Conservation (phyloP, 108 stramenopile species). For the Pseudonitzschia pungens region DNA sequence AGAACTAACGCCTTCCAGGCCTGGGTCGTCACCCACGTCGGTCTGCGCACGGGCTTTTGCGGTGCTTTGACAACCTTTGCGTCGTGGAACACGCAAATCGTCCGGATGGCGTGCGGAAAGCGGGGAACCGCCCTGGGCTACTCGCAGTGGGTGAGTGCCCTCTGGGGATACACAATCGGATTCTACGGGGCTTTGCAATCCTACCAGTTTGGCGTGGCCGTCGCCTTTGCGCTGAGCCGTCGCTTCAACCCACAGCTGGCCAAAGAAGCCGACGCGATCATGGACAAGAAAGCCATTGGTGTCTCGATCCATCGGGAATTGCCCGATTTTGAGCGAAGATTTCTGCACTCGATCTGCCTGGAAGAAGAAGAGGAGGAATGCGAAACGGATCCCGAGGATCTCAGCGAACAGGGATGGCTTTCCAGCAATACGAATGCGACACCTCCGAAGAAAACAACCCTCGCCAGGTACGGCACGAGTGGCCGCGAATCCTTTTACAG, state of each 20-base stretch:
- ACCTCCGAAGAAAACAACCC: background rate
- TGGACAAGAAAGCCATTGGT: constrained; percentile 12
- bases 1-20: constrained; percentile 58
- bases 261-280: background rate
- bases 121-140: constrained; percentile 1
- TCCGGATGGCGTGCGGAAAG: constrained; percentile 48
- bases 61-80: constrained; percentile 75
- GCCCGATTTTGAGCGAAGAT: constrained; percentile 12
- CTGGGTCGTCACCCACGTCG: constrained; percentile 46
- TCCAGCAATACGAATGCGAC: no score
- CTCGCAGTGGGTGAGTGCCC: constrained; percentile 25
- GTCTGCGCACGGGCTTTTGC: constrained; percentile 61
- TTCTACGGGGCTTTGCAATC: constrained; percentile 35
- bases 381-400: no score
- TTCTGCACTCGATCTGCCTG: constrained; percentile 6
- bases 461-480: background rate
- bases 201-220: constrained; percentile 32
- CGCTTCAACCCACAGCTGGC: background rate
- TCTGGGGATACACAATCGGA: constrained; percentile 78
- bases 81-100: constrained; percentile 83
- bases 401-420: no score
- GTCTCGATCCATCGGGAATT: constrained; percentile 4
- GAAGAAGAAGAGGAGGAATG: background rate
- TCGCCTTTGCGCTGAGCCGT: constrained; percentile 1
- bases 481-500: constrained; percentile 1